phyloP scores from a whole-genome alignment of 73 alveolate genomes.

The Breviolum minutum region DNA sequence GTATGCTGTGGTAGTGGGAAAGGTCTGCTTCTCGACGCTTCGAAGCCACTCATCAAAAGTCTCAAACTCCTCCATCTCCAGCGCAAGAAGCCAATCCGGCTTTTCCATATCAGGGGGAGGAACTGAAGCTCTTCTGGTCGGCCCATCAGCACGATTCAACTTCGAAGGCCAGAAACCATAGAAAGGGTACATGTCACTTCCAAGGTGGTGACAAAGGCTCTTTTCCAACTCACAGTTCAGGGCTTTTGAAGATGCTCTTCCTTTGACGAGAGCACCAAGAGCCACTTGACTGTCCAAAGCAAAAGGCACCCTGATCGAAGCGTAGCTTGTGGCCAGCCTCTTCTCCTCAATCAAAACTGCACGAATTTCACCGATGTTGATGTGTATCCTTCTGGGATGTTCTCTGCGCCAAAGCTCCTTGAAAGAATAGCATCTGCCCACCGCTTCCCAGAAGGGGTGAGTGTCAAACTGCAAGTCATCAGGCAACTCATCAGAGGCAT shows the following conservation, averaged over 20 bases:
- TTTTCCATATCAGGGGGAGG: background rate
- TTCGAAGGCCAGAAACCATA: background rate
- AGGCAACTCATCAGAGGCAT: background rate
- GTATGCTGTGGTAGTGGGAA: too few relatives aligned
- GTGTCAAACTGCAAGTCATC: background rate
- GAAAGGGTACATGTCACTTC: background rate
- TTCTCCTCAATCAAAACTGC: background rate
- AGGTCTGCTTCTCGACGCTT: too few relatives aligned
- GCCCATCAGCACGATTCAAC: constrained; percentile 5
- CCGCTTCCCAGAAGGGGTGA: constrained; percentile 20
- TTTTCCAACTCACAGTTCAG: background rate
- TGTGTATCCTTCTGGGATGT: background rate
- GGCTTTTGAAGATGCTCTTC: background rate
- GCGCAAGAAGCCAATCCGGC: background rate
- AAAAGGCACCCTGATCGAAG: background rate
- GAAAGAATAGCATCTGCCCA: background rate
- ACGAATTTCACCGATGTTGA: background rate
- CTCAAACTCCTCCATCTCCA: background rate
- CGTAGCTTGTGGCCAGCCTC: background rate
- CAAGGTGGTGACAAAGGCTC: background rate
- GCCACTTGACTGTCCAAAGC: background rate
- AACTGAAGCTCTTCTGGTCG: background rate
- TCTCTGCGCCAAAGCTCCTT: background rate
- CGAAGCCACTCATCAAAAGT: background rate
- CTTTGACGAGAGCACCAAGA: background rate